Percentiles rank a stretch among this genome's conserved stretches.
These are phyloP conservation scores for Auricularia sp. DNA, from an alignment of 768 basidiomycete genomes.

Conservation along the genomic window DNA sequence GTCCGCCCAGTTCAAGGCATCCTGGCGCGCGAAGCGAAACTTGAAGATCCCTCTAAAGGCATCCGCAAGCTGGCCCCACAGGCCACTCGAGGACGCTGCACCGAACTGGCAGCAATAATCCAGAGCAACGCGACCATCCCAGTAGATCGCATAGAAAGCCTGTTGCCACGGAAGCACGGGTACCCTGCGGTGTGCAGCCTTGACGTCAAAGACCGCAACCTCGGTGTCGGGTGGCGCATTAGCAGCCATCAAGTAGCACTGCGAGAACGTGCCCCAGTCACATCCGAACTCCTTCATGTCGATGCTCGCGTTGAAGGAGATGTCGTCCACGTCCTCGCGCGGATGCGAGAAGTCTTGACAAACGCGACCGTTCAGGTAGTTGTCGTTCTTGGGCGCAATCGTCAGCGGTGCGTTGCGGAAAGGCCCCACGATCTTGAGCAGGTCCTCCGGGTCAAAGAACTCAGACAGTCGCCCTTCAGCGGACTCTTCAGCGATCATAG, in stretches of 20 bases:
- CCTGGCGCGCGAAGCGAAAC: conserved; percentile 7
- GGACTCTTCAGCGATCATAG: not conserved
- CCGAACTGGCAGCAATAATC: conserved; percentile 27
- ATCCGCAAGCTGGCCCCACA: conserved; percentile 26
- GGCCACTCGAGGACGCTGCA: conserved; percentile 17
- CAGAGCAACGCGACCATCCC: conserved; percentile 21
- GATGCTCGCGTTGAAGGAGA: conserved; percentile 25
- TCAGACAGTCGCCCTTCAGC: not conserved
- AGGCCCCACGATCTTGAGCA: conserved; percentile 20
- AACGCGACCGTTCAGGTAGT: not conserved
- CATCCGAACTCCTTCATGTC: conserved; percentile 23
- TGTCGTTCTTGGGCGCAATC: conserved; percentile 15
- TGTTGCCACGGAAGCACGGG: conserved; percentile 24
- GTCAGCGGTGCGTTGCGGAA: conserved; percentile 24
- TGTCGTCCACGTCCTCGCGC: conserved; percentile 9
- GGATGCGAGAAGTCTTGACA: conserved; percentile 28
- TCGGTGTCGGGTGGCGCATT: conserved; percentile 24
- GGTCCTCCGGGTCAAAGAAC: conserved; percentile 9
- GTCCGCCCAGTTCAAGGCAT: conserved; percentile 30
- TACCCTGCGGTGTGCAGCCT: conserved; percentile 16
- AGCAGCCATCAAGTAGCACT: conserved; percentile 17
- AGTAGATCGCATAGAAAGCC: conserved; percentile 16
- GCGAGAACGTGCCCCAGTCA: conserved; percentile 30
- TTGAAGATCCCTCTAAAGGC: conserved; percentile 22
- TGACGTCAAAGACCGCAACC: conserved; percentile 27